Evolutionary conservation across 78 protist species (phyloP), one percentile per base, ranked within the genome.

Genomic region (Acrasis kona): DNA sequence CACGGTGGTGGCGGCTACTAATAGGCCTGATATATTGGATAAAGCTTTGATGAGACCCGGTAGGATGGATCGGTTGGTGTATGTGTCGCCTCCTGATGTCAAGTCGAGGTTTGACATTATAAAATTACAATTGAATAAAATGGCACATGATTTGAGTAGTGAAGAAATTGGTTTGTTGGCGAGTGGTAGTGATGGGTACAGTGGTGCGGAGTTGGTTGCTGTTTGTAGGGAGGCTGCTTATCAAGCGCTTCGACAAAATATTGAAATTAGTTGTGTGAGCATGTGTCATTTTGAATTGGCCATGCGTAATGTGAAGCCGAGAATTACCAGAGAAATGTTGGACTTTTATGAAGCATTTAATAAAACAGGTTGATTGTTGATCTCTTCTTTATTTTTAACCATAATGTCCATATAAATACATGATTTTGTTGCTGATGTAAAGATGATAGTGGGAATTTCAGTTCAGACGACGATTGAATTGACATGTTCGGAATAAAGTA

Each of bases 171-270:
- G 3, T 7, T 30, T 0, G 5, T 3, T 70, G 4, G 27, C 84
- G 31, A 2, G 2, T 28, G 41, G 40, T 29, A 64, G 42, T 3
- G 64, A 29, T 2, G 96, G 96, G 27, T 87, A 67, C 73, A 79
- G 91, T 6, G 99, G 99, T 10, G 99, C 99, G 0, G 97, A 96
- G 67, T 65, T 93, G 8, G 90, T 89, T 12, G 72, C 91, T n/a
- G 71, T 92, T n/a, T 90, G 94, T 78, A 78, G 92, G 27, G 97
- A 91, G 65, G 96, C 97, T 0, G 84, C 87, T 1, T 38, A 92
- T 32, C 29, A 29, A 5, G 96, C 95, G 1, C 70, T 95, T 73
- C 42, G 39, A 9, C 86, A 90, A 39, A 73, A 80, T 70, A 0
- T 58, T 0, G 35, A 75, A 50, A 82, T 79, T 38, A 2, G 9